These are phyloP conservation scores for Barnettozyma vustinii DNA, from an alignment of 805 yeast genomes.

Conservation along the genomic window DNA sequence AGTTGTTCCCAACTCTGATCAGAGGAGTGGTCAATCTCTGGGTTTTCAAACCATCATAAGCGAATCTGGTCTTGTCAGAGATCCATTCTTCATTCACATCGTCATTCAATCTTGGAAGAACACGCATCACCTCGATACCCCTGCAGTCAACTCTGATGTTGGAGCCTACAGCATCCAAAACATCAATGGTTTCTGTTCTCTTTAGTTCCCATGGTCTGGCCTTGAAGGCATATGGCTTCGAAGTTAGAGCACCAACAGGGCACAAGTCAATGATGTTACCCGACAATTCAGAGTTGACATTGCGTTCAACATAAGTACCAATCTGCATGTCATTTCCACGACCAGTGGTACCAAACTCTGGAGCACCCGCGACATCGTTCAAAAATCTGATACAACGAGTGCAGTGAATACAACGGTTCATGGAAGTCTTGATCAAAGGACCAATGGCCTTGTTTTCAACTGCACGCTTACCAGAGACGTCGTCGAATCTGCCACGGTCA, in stretches of 20 bases:
- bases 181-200: constrained; percentile 83
- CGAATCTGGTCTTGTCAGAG: constrained; percentile 80
- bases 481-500: constrained; percentile 81
- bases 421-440: constrained; percentile 81
- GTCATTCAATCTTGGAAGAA: constrained; percentile 79
- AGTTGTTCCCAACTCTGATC: constrained; percentile 61
- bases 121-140: constrained; percentile 84
- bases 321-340: constrained; percentile 91
- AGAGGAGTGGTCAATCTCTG: constrained; percentile 82
- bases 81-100: constrained; percentile 91
- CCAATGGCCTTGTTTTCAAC: constrained; percentile 89
- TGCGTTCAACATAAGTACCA: constrained; percentile 83
- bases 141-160: constrained; percentile 80
- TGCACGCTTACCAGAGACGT: constrained; percentile 80
- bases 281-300: constrained; percentile 76
- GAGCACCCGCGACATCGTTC: constrained; percentile 90
- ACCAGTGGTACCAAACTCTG: constrained; percentile 84
- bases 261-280: constrained; percentile 86
- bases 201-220: constrained; percentile 93
- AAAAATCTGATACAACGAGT: constrained; percentile 86
- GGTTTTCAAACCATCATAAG: constrained; percentile 79
- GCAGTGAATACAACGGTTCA: constrained; percentile 92
- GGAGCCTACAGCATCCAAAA: constrained; percentile 77
- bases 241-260: constrained; percentile 89
- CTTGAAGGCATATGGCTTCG: constrained; percentile 87